phyloP scores from a whole-genome alignment of 1,284 basidiomycete genomes.

The Amylostereum areolatum region DNA sequence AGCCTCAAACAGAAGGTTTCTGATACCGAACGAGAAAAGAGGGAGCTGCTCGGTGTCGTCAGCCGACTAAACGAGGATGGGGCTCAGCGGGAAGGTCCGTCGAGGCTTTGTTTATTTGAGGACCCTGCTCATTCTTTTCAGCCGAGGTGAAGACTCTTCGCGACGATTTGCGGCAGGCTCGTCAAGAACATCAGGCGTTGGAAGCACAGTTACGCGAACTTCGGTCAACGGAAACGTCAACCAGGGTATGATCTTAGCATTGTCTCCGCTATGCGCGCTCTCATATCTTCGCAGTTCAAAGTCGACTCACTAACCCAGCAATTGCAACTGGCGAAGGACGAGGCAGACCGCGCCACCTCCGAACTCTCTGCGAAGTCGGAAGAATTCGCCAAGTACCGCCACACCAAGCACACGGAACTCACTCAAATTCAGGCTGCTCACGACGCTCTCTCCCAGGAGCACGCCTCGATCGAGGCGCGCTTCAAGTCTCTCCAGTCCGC shows the following conservation, averaged over 20 bases:
- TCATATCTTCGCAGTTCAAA: constrained; percentile 55
- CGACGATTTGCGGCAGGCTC: constrained; percentile 61
- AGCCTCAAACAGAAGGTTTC: constrained; percentile 53
- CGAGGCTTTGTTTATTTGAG: background rate
- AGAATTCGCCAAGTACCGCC: constrained; percentile 68
- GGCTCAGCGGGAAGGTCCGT: constrained; percentile 58
- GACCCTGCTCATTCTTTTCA: constrained; percentile 20
- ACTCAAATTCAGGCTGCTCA: constrained; percentile 67
- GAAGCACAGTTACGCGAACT: constrained; percentile 66
- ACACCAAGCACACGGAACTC: constrained; percentile 68
- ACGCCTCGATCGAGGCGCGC: constrained; percentile 54
- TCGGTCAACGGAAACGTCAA: constrained; percentile 63
- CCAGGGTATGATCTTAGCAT: constrained; percentile 41
- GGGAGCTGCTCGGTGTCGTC: constrained; percentile 69
- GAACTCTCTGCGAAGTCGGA: constrained; percentile 64
- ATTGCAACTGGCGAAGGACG: constrained; percentile 64
- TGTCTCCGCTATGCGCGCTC: background rate
- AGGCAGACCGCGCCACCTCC: constrained; percentile 57
- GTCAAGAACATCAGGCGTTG: constrained; percentile 62
- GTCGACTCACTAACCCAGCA: constrained; percentile 76
- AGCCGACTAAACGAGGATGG: constrained; percentile 69
- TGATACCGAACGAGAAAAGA: constrained; percentile 74
- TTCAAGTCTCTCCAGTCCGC: constrained; percentile 66
- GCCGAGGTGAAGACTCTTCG: constrained; percentile 69
- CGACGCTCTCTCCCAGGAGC: constrained; percentile 61